phyloP scores from a whole-genome alignment of 208 protist genomes.

The Acanthamoeba culbertsoni region DNA sequence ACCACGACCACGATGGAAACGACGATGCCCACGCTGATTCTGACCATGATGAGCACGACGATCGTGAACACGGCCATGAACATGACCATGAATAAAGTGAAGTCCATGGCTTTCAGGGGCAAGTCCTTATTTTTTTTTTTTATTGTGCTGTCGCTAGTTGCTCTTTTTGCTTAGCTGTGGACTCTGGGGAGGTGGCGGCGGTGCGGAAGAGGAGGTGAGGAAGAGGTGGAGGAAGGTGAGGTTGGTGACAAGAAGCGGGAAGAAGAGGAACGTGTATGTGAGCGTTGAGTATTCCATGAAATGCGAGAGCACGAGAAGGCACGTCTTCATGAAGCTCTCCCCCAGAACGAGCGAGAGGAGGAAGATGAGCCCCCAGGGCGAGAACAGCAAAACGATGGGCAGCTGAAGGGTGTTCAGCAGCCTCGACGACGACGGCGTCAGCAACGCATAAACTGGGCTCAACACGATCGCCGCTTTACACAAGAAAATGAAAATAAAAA shows the following conservation, averaged over 20 bases:
- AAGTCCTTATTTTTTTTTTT: too few relatives aligned
- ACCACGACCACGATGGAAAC: too few relatives aligned
- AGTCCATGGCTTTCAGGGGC: too few relatives aligned
- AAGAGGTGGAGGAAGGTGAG: slow-evolving; percentile 25
- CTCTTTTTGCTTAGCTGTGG: too few relatives aligned
- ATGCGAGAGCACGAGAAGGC: not conserved
- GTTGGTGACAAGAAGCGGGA: slow-evolving; percentile 16
- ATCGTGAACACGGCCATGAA: not conserved
- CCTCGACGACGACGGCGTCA: not conserved
- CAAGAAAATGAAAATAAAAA: not conserved
- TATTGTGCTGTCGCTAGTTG: too few relatives aligned
- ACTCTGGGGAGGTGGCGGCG: too few relatives aligned
- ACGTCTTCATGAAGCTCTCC: not conserved
- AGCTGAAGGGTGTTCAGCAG: not conserved
- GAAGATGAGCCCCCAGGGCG: slow-evolving; percentile 12
- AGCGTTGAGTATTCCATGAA: slow-evolving; percentile 36
- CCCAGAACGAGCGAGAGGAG: not conserved
- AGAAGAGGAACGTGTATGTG: slow-evolving; percentile 35
- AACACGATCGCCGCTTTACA: not conserved
- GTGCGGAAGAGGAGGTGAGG: not conserved
- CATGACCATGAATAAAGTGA: slow-evolving; percentile 21
- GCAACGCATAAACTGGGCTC: not conserved
- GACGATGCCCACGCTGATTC: too few relatives aligned
- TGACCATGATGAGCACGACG: not conserved
- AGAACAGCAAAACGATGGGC: not conserved